phyloP scores from a whole-genome alignment of 257 asterid species.

The Ehretia macrophylla region DNA sequence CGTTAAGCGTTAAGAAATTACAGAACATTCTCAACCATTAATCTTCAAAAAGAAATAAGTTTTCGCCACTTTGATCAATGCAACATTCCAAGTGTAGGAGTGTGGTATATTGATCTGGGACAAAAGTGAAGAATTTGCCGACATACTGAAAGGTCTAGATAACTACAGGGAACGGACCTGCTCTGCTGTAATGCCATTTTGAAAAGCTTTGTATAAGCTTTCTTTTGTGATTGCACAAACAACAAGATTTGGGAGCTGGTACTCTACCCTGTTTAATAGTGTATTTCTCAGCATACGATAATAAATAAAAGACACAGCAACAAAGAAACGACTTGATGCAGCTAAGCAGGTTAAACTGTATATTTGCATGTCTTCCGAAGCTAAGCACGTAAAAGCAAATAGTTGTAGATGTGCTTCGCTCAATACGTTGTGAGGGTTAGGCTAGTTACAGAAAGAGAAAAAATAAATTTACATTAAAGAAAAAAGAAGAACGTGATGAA shows the following conservation, averaged over 20 bases:
- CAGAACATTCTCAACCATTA: too few species aligned
- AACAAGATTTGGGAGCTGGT: constrained; percentile 95
- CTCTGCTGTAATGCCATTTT: constrained; percentile 79
- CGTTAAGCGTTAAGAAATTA: too few species aligned
- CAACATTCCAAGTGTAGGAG: too few species aligned
- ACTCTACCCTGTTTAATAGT: constrained; percentile 62
- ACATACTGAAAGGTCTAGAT: not conserved
- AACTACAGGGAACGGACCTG: constrained; percentile 50
- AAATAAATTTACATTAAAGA: too few species aligned
- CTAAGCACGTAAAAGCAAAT: too few species aligned
- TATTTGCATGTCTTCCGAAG: too few species aligned
- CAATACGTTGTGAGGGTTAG: too few species aligned
- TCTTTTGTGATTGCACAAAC: constrained; percentile 92
- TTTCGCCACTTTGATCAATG: not conserved
- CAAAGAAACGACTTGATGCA: not conserved
- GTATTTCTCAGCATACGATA: not conserved
- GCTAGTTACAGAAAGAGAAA: too few species aligned
- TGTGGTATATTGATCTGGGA: too few species aligned
- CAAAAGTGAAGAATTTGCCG: not conserved
- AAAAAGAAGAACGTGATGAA: too few species aligned
- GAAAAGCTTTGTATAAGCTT: constrained; percentile 87
- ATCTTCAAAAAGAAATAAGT: not conserved
- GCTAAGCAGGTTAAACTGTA: too few species aligned
- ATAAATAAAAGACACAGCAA: not conserved
- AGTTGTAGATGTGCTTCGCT: too few species aligned